Evolutionary conservation across 257 asterid species (phyloP).

Genomic region (Eucommia ulmoides): DNA sequence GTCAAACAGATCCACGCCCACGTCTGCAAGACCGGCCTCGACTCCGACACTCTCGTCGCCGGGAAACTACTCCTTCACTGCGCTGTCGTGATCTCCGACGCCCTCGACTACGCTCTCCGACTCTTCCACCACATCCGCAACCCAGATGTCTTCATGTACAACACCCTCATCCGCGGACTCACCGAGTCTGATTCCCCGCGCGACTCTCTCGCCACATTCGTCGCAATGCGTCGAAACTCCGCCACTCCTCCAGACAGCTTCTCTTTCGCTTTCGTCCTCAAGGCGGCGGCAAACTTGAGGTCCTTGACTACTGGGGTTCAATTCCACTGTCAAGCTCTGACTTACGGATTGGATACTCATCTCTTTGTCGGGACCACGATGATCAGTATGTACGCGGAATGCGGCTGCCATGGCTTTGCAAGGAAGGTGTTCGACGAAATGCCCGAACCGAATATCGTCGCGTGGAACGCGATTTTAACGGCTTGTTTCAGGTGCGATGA

Average conservation of each 20-base stretch:
- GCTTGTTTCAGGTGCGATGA: slow-evolving; percentile 51
- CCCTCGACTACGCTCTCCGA: slow-evolving; percentile 44
- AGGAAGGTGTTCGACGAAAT: slow-evolving; percentile 57
- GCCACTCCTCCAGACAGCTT: slow-evolving; percentile 45
- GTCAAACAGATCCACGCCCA: slow-evolving; percentile 60
- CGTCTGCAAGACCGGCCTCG: slow-evolving; percentile 40
- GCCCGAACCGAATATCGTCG: slow-evolving; percentile 54
- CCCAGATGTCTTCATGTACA: slow-evolving; percentile 81
- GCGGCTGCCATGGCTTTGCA: slow-evolving; percentile 35
- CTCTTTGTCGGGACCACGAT: slow-evolving; percentile 69
- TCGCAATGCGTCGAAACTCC: slow-evolving; percentile 31
- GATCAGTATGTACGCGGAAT: slow-evolving; percentile 79
- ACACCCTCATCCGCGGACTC: slow-evolving; percentile 72
- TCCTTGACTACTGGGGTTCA: slow-evolving; percentile 49
- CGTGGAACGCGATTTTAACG: slow-evolving; percentile 71
- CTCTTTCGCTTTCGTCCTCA: slow-evolving; percentile 60
- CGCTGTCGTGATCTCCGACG: slow-evolving; percentile 39
- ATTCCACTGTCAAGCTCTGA: slow-evolving; percentile 60
- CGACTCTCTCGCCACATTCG: slow-evolving; percentile 31
- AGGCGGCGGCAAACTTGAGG: slow-evolving; percentile 56
- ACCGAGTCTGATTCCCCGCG: slow-evolving; percentile 50
- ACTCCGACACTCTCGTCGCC: slow-evolving; percentile 43
- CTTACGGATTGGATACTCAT: slow-evolving; percentile 50
- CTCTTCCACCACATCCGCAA: slow-evolving; percentile 32
- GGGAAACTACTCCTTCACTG: slow-evolving; percentile 64